Evolutionary conservation across 2,329 filamentous ascomycete species (phyloP).

Genomic region (Penicillium rolfsii): DNA sequence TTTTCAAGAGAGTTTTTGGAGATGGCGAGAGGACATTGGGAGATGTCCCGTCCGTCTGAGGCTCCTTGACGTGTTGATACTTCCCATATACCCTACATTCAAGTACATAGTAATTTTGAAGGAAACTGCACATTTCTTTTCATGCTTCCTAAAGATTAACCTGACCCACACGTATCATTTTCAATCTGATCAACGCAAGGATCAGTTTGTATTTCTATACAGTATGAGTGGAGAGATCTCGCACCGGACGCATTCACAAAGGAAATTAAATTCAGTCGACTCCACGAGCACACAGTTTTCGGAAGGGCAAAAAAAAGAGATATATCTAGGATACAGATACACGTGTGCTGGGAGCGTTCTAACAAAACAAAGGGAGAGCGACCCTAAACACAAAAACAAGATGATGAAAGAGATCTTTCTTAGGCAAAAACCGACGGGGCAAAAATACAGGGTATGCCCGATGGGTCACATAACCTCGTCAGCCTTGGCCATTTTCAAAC

Average conservation of each 20-base stretch:
- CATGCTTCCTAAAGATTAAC: neutral
- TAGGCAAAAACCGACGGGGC: constrained; percentile 29
- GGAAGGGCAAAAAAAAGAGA: constrained; percentile 40
- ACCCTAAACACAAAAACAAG: constrained; percentile 35
- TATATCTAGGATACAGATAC: constrained; percentile 51
- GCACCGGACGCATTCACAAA: constrained; percentile 35
- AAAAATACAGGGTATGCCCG: constrained; percentile 33
- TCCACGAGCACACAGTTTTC: constrained; percentile 45
- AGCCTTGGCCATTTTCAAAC: constrained; percentile 36
- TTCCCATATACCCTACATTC: neutral
- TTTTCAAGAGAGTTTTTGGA: constrained; percentile 72
- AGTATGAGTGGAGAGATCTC: neutral
- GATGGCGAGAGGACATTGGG: constrained; percentile 74
- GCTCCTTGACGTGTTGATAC: constrained; percentile 1
- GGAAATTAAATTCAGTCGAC: constrained; percentile 43
- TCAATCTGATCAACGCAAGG: neutral
- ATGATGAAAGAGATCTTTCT: constrained; percentile 32
- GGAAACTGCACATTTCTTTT: neutral
- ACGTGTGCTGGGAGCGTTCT: constrained; percentile 44
- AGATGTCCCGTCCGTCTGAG: constrained; percentile 17
- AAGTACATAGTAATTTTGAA: neutral
- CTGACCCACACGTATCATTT: neutral
- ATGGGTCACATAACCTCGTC: constrained; percentile 30
- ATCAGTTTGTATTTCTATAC: neutral
- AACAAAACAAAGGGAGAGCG: constrained; percentile 41